Evolutionary conservation across 495 filamentous ascomycete genomes (phyloP).

Genomic region (Aspergillus avenaceus): DNA sequence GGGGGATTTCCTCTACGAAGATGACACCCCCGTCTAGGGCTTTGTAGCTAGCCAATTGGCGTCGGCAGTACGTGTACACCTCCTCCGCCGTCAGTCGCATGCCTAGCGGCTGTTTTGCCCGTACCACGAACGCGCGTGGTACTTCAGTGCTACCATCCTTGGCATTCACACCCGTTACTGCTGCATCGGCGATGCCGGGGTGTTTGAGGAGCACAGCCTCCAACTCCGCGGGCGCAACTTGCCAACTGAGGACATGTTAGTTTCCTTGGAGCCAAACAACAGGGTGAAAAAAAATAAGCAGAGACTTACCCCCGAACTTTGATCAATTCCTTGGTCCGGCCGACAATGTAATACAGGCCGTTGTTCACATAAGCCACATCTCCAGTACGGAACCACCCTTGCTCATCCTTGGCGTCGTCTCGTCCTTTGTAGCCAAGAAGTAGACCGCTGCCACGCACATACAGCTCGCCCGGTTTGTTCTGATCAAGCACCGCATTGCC

Average conservation of each 20-base stretch:
- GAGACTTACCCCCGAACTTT: conserved; percentile 54
- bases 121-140: conserved; percentile 72
- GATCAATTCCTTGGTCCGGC: conserved; percentile 74
- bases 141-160: conserved; percentile 56
- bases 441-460: conserved; percentile 39
- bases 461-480: conserved; percentile 49
- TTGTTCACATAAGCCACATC: conserved; percentile 64
- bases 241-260: conserved; percentile 34
- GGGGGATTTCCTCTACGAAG: conserved; percentile 72
- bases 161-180: conserved; percentile 67
- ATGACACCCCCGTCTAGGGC: conserved; percentile 65
- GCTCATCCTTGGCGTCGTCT: conserved; percentile 36
- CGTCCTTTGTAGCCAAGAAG: conserved; percentile 38
- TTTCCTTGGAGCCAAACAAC: background rate
- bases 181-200: conserved; percentile 65
- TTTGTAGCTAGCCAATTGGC: conserved; percentile 62
- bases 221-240: conserved; percentile 85
- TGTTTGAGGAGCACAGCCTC: conserved; percentile 73
- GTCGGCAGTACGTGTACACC: conserved; percentile 58
- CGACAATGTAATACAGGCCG: conserved; percentile 65
- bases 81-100: conserved; percentile 48
- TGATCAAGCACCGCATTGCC: conserved; percentile 47
- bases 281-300: conserved; percentile 2
- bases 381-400: conserved; percentile 76
- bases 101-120: conserved; percentile 23